These are phyloP conservation scores for Aspergillus alliaceus DNA, from an alignment of 2,329 filamentous ascomycete genomes.

Conservation along the genomic window DNA sequence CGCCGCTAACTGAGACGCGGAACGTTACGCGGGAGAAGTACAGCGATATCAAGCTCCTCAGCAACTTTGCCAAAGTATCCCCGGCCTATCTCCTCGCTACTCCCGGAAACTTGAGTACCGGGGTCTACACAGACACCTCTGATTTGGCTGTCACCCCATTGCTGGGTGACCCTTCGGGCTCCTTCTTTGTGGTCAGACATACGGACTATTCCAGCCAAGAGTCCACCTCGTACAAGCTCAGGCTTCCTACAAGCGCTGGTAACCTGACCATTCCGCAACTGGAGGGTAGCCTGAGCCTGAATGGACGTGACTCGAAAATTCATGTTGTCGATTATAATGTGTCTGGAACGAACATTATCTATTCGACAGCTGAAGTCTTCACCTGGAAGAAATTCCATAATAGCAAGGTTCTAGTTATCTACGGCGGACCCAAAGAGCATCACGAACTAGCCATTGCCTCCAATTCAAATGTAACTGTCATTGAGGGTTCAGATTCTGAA, in stretches of 20 bases:
- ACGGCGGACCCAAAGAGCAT: slow-evolving; percentile 40
- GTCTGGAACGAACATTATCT: slow-evolving; percentile 40
- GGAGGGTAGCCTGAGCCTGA: slow-evolving; percentile 37
- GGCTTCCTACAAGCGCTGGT: slow-evolving; percentile 48
- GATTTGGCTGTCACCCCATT: slow-evolving; percentile 63
- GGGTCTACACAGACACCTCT: slow-evolving; percentile 53
- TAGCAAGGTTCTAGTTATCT: slow-evolving; percentile 50
- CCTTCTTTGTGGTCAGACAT: slow-evolving; percentile 66
- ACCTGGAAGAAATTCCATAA: slow-evolving; percentile 59
- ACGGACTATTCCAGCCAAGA: slow-evolving; percentile 60
- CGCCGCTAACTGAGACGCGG: slow-evolving; percentile 68
- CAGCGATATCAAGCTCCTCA: slow-evolving; percentile 73
- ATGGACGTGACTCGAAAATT: slow-evolving; percentile 47
- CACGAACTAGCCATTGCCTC: slow-evolving; percentile 42
- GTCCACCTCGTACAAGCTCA: slow-evolving; percentile 63
- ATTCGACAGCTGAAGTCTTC: slow-evolving; percentile 47
- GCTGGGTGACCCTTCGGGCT: slow-evolving; percentile 52
- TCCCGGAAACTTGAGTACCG: slow-evolving; percentile 46
- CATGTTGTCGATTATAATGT: slow-evolving; percentile 45
- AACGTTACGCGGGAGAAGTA: slow-evolving; percentile 72
- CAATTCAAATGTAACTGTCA: slow-evolving; percentile 24
- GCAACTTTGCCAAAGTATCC: slow-evolving; percentile 72
- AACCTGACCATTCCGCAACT: slow-evolving; percentile 42
- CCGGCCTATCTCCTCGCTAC: slow-evolving; percentile 66
- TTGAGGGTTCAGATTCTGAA: slow-evolving; percentile 34